Evolutionary conservation across 495 filamentous ascomycete genomes (phyloP), one percentile per base, ranked within the genome.

Genomic region (Clohesyomyces aquaticus): DNA sequence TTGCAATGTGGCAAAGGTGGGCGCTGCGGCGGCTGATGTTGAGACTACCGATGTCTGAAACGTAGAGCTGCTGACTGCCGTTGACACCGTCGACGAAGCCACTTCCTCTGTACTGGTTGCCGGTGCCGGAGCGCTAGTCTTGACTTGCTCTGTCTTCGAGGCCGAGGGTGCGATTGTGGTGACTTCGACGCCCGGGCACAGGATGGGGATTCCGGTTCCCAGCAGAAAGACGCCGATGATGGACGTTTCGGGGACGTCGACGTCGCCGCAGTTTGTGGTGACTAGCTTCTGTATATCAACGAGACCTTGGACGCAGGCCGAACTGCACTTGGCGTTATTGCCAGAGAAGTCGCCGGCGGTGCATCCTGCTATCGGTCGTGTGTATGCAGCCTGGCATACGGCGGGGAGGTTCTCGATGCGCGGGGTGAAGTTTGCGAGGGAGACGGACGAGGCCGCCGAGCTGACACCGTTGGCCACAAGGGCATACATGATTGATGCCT

Each of bases 351-450:
- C 69, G 35, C n/a, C 14, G 1, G 57, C 43, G 14, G 8, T 9
- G 58, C 65, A 71, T 23, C 61, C 61, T 18, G 29, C 19, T 22
- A 66, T 61, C 14, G 10, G 12, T 23, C 19, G 16, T 4, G 47
- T 63, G 63, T 72, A 72, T 10, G 66, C 67, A 18, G 35, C 28
- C 25, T 62, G 22, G 63, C 69, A 72, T 14, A 19, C 26, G 21
- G 42, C 9, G 0, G 69, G 63, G 9, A 72, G 69, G 50, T 63
- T 59, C 1, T 60, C 32, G 32, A 69, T 43, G 25, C 47, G 58
- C 1, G 66, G 66, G n/a, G 35, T 57, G 58, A 72, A 72, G 29
- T 65, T 61, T n/a, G 66, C 63, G 27, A 72, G 53, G 26, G 67
- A 28, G 29, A 45, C 27, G 48, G 59, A 43, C 11, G 66, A 29